Evolutionary conservation across 495 filamentous ascomycete species (phyloP).

Genomic region (Filosporella fistucella): DNA sequence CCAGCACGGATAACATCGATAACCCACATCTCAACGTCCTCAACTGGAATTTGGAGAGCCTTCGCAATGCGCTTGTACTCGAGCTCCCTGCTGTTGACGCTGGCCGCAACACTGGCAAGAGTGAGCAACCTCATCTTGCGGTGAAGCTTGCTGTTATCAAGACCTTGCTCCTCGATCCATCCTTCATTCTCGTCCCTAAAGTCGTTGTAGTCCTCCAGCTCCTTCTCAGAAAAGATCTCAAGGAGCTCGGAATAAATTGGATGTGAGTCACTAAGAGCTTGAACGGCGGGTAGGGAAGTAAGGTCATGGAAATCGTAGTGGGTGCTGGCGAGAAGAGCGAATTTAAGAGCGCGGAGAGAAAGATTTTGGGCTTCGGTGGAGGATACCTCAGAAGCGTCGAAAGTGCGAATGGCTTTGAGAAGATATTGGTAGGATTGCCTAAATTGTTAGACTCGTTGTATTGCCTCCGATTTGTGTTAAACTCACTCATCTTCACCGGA

Average conservation of each 20-base stretch:
- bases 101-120: constrained; percentile 81
- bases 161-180: constrained; percentile 67
- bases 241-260: constrained; percentile 82
- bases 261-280: constrained; percentile 78
- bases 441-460: not conserved
- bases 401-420: constrained; percentile 76
- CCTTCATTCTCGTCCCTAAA: constrained; percentile 81
- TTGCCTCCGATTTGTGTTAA: not conserved
- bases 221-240: constrained; percentile 90
- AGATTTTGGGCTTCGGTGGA: constrained; percentile 72
- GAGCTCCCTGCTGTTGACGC: constrained; percentile 74
- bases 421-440: constrained; percentile 77
- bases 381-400: constrained; percentile 59
- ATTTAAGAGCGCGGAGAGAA: constrained; percentile 76
- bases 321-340: constrained; percentile 66
- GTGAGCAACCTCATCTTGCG: constrained; percentile 95
- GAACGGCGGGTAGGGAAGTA: constrained; percentile 77
- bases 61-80: constrained; percentile 79
- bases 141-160: constrained; percentile 58
- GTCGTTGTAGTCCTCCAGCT: constrained; percentile 90
- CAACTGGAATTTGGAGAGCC: constrained; percentile 70
- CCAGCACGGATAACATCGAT: constrained; percentile 96
- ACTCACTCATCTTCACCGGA: constrained; percentile 68
- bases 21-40: constrained; percentile 95
- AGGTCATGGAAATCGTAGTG: constrained; percentile 96